Percentiles rank a stretch among this genome's conserved stretches.
These are phyloP conservation scores for Candida michaelii DNA, from an alignment of 805 yeast genomes.

Conservation along the genomic window DNA sequence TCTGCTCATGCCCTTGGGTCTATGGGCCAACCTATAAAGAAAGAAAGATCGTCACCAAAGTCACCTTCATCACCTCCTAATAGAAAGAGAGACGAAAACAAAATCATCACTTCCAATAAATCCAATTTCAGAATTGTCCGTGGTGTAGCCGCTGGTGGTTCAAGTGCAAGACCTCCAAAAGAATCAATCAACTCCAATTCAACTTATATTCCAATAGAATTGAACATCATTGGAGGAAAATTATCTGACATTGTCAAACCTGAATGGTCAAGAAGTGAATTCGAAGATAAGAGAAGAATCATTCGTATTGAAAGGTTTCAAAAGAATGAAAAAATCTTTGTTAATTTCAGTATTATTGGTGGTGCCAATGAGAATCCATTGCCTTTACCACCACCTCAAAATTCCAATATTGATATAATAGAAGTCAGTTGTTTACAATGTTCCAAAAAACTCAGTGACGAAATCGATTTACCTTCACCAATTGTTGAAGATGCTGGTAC, in stretches of 20 bases:
- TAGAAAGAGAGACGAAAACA: conserved; percentile 14
- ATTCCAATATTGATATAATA: conserved; percentile 48
- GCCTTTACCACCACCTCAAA: conserved; percentile 36
- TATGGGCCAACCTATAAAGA: conserved; percentile 2
- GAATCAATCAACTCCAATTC: conserved; percentile 27
- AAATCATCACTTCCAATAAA: conserved; percentile 14
- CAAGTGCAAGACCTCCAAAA: conserved; percentile 55
- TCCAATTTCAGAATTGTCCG: conserved; percentile 46
- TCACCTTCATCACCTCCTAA: conserved; percentile 5
- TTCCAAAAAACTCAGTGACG: conserved; percentile 15
- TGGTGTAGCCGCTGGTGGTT: conserved; percentile 60
- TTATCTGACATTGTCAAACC: conserved; percentile 51
- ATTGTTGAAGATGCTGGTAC: conserved; percentile 6
- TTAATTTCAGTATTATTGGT: conserved; percentile 52
- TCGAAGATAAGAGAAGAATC: conserved; percentile 52
- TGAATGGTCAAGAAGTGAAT: conserved; percentile 48
- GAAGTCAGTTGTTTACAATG: conserved; percentile 64
- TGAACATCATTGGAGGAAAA: conserved; percentile 46
- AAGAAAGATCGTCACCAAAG: conserved; percentile 5
- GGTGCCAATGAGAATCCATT: conserved; percentile 49
- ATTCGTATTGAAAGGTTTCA: conserved; percentile 58
- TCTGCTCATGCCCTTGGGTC: conserved; percentile 1
- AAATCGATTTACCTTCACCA: conserved; percentile 12
- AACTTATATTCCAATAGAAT: conserved; percentile 45
- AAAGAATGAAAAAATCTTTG: conserved; percentile 45